phyloP scores from a whole-genome alignment of 352 stramenopile species.

The Pythium phragmitis region DNA sequence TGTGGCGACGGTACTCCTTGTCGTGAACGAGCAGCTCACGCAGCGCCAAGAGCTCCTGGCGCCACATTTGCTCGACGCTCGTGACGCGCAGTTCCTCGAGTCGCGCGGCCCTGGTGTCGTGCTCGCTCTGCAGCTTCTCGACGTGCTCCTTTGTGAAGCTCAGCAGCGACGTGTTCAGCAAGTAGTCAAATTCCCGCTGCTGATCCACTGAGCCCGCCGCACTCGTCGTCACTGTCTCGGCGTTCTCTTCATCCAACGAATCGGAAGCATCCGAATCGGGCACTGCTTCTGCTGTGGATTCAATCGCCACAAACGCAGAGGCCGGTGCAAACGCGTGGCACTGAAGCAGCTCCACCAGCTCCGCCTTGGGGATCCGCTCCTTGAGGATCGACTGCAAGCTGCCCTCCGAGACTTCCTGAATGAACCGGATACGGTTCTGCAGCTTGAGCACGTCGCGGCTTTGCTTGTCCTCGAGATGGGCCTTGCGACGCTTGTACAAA shows the following conservation, averaged over 20 bases:
- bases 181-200: constrained; percentile 93
- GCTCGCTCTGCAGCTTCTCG: constrained; percentile 90
- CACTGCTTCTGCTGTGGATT: constrained; percentile 3
- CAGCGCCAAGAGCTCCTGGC: constrained; percentile 54
- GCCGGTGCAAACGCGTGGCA: constrained; percentile 47
- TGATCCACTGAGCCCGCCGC: constrained; percentile 31
- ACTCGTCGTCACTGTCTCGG: constrained; percentile 17
- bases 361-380: constrained; percentile 61
- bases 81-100: constrained; percentile 88
- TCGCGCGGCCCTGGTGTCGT: constrained; percentile 85
- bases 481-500: constrained; percentile 86
- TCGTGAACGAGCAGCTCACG: constrained; percentile 62
- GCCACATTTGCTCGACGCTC: constrained; percentile 88
- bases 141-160: constrained; percentile 96
- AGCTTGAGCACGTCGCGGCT: constrained; percentile 87
- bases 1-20: constrained; percentile 53
- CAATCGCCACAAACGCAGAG: constrained; percentile 47
- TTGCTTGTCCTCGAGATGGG: constrained; percentile 79
- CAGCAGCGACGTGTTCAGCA: constrained; percentile 98
- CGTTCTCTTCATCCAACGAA: constrained; percentile 26
- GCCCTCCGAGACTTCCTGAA: constrained; percentile 94
- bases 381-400: constrained; percentile 90
- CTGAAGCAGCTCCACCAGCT: constrained; percentile 54
- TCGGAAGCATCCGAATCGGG: not conserved
- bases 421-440: constrained; percentile 96